Base-by-base conservation (phyloP, 2,329 filamentous ascomycete species). In the Aspergillus sp. region DNA sequence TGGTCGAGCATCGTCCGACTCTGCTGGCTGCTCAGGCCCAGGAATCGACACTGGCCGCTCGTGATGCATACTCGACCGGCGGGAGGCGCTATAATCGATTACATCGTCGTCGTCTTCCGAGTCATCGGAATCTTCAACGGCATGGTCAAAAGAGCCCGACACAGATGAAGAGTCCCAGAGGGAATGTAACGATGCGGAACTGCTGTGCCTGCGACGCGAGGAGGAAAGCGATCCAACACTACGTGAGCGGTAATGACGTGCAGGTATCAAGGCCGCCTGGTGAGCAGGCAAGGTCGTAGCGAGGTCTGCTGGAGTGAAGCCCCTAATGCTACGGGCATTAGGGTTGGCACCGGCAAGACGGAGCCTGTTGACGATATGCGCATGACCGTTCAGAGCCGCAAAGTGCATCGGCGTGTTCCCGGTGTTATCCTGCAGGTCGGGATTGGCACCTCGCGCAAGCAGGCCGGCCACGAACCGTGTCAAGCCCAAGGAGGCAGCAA, bases 351-450 rank as follows among this genome's bases (percentile, higher is more conserved):
- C 90, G 43, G 86, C 85, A 23, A 90, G 81, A 66, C 93, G 87
- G 60, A 96, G 82, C 13, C 89, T 86, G 61, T 89, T 85, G 13
- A 94, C 88, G 66, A 95, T 91, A 71, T 92, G 88, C 10, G 86
- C 80, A 70, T 92, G 88, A 63, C 89, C 86, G 74, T 90, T 89
- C 70, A 96, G 84, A 25, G 90, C 88, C 19, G 92, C 91, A 71
- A 94, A 85, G 74, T 96, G 91, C 79, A 96, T 84, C 13, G 92
- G 87, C 4, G 91, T 92, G 75, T 91, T 94, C 21, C 91, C 91
- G 53, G 89, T 89, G 63, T 87, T 89, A 72, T 96, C 92, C 58
- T 87, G 85, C 39, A 87, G 80, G 69, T 94, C 88, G 1, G 89
- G 87, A 69, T 90, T 89, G 19, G 91, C 91, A n/a, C 91, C 90